Conservation (phyloP, 257 asterid species). For the Solanum lycopersicoides region DNA sequence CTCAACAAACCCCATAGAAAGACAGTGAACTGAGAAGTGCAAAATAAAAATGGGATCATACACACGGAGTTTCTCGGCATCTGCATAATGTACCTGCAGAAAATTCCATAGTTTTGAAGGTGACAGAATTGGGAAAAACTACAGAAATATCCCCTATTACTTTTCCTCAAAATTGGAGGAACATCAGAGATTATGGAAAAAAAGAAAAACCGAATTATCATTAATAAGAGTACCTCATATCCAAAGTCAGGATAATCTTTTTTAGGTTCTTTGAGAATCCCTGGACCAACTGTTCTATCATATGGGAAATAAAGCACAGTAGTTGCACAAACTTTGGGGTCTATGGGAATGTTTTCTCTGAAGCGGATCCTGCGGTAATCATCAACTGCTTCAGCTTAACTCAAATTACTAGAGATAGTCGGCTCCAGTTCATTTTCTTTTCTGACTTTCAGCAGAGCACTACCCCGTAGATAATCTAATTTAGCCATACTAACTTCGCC, state of each 20-base stretch:
- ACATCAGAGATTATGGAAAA: background rate
- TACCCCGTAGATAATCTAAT: conserved; percentile 79
- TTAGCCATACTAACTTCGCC: conserved; percentile 45
- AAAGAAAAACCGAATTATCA: background rate
- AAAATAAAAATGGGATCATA: conserved; percentile 89
- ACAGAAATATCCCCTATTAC: background rate
- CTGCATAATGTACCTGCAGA: conserved; percentile 34
- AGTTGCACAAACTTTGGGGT: conserved; percentile 74
- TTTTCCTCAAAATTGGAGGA: background rate
- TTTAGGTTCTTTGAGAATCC: conserved; percentile 18
- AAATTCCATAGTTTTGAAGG: background rate
- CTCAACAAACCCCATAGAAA: conserved; percentile 60
- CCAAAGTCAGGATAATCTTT: conserved; percentile 26
- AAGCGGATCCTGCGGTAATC: conserved; percentile 46
- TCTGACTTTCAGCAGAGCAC: conserved; percentile 44
- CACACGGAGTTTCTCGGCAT: conserved; percentile 28
- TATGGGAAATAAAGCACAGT: conserved; percentile 74
- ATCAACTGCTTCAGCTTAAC: conserved; percentile 30
- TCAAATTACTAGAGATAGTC: conserved; percentile 14
- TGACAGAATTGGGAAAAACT: background rate
- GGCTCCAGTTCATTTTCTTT: conserved; percentile 39
- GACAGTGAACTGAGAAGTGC: conserved; percentile 70
- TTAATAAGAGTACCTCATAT: conserved; percentile 31
- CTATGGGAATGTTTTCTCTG: conserved; percentile 73
- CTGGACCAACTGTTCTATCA: conserved; percentile 28